A percentile compares a stretch with the other conserved stretches of the same genome.
Evolutionary conservation across 805 yeast genomes (phyloP).

Genomic region (Tetrapisispora iriomotensis): DNA sequence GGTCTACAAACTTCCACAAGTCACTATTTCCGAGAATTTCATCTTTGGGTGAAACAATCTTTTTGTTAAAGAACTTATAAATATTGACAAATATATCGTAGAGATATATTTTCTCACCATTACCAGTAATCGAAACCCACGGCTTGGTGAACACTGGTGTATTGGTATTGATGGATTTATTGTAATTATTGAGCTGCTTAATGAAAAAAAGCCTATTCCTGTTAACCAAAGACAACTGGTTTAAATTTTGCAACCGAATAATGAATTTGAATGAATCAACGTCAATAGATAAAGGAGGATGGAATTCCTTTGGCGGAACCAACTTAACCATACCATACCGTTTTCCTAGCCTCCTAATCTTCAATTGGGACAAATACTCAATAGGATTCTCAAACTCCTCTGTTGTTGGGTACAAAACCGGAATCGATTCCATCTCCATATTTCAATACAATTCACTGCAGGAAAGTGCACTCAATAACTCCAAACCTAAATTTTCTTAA

Average conservation of each 20-base stretch:
- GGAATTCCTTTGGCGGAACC: conserved; percentile 46
- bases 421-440: conserved; percentile 25
- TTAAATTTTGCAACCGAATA: conserved; percentile 57
- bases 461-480: no score
- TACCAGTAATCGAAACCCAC: not conserved
- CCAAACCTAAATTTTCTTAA: no score
- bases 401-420: conserved; percentile 46
- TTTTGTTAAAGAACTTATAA: conserved; percentile 14
- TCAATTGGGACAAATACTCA: conserved; percentile 46
- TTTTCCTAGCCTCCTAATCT: conserved; percentile 37
- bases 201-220: conserved; percentile 54
- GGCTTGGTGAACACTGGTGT: not conserved
- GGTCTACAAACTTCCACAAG: conserved; percentile 24
- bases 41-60: not conserved
- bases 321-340: conserved; percentile 69
- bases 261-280: conserved; percentile 47
- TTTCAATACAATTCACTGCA: no score
- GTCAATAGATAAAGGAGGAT: conserved; percentile 46
- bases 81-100: conserved; percentile 34
- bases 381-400: conserved; percentile 58
- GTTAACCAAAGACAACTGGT: conserved; percentile 53
- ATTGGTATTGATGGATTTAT: conserved; percentile 7
- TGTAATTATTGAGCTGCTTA: conserved; percentile 50
- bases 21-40: conserved; percentile 8
- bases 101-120: conserved; percentile 16